These are phyloP conservation scores for Chlamydomonas incerta DNA, from an alignment of 139 green algal species.

Conservation along the genomic window DNA sequence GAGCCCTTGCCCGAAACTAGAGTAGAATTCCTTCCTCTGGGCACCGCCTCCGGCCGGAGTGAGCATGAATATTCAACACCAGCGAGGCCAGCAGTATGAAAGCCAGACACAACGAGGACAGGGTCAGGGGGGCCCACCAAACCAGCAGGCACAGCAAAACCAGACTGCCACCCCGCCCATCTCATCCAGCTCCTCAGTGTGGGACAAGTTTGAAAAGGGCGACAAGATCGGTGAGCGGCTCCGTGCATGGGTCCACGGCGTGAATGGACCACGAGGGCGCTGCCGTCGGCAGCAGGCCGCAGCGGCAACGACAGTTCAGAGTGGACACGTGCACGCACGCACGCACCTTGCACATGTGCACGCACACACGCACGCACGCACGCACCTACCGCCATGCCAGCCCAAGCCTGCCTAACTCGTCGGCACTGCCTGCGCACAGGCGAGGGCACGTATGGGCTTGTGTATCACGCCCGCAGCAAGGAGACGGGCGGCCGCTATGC, in stretches of 20 bases:
- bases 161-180: background rate
- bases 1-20: too few species aligned
- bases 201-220: conserved; percentile 63
- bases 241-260: background rate
- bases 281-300: too few species aligned
- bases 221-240: conserved; percentile 74
- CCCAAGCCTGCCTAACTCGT: background rate
- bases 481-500: conserved; percentile 62
- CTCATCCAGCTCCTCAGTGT: conserved; percentile 8
- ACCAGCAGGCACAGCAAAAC: background rate
- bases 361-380: too few species aligned
- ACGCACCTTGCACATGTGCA: too few species aligned
- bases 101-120: background rate
- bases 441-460: conserved; percentile 63
- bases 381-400: background rate
- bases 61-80: background rate
- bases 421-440: too few species aligned
- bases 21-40: too few species aligned
- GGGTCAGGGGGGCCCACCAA: too few species aligned
- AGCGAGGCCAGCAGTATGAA: background rate
- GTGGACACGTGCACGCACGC: too few species aligned
- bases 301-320: too few species aligned
- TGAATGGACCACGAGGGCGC: too few species aligned
- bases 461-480: conserved; percentile 64
- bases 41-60: too few species aligned